Base-by-base conservation (phyloP, 345 rosid species). In the Carallia brachiata region DNA sequence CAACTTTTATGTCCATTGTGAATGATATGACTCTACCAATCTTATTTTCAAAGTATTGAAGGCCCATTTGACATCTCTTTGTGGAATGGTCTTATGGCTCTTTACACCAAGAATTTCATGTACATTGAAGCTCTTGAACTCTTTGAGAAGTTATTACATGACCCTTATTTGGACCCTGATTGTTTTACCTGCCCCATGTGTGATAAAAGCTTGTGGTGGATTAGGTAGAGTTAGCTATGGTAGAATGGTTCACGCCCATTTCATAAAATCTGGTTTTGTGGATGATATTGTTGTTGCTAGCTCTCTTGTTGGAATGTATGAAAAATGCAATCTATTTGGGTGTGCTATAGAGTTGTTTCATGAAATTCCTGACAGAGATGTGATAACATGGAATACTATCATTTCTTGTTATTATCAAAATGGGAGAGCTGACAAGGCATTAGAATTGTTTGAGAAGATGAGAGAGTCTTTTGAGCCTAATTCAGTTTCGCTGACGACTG, bases 291-390 rank as follows among this genome's bases (percentile, higher is more conserved):
- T 86, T 47, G 76, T 88, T 44, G 80, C 76, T 0, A 89, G 96
- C 80, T 83, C 91, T 72, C 75, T 85, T 4, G 83, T 83, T 0
- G 44, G 87, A 6, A 78, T 89, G 84, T 89, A 91, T 52, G 90
- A 83, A 0, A 86, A 80, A 60, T 86, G 90, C 71, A 40, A 70
- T 9, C 68, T 67, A 71, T 85, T 82, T 65, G 76, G 37, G 1
- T 13, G 17, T 59, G 85, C 85, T 8, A 23, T 74, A 3, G 63
- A 76, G 66, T 0, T 87, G 88, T 91, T 91, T 70, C 87, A 84
- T 63, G 91, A 91, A 83, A 91, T 91, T 84, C 57, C 81, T 66
- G 86, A 80, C 0, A 85, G 92, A 78, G 96, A 88, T 44, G 87
- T 87, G 60, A 89, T 81, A 1, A 70, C 83, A 74, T 89, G 97